These are phyloP conservation scores for Thielaviopsis ethacetica DNA, from an alignment of 2,329 filamentous ascomycete species.

Conservation along the genomic window DNA sequence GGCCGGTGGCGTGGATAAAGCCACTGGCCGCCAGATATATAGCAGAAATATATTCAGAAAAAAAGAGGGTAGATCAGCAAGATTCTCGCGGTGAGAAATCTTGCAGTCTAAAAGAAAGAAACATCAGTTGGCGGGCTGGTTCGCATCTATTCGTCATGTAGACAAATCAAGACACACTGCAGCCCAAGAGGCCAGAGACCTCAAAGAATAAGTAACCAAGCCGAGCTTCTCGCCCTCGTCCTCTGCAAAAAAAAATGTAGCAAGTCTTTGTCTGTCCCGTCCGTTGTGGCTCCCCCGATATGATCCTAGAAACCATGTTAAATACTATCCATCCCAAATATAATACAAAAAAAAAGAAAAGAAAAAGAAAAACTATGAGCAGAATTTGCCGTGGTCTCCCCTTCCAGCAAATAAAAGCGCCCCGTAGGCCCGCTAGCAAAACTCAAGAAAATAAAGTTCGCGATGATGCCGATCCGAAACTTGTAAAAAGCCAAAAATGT, in stretches of 20 bases:
- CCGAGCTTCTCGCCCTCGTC: not conserved
- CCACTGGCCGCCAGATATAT: not conserved
- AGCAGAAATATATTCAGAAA: not conserved
- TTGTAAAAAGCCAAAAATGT: too few species aligned
- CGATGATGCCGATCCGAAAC: too few species aligned
- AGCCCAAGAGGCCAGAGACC: not conserved
- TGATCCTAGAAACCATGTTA: too few species aligned
- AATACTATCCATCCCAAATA: too few species aligned
- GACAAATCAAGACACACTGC: not conserved
- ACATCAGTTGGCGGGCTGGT: not conserved
- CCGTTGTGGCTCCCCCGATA: not conserved
- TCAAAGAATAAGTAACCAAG: not conserved
- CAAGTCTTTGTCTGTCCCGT: not conserved
- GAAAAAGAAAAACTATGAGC: too few species aligned
- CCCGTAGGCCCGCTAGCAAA: too few species aligned
- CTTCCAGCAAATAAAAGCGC: too few species aligned
- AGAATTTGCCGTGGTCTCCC: too few species aligned
- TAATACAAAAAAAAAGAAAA: too few species aligned
- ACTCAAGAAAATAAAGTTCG: too few species aligned
- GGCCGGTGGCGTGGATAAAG: not conserved
- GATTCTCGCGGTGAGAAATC: not conserved
- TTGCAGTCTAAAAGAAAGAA: not conserved
- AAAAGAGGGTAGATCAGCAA: not conserved
- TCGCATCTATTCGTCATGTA: not conserved
- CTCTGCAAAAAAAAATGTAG: not conserved